phyloP scores from a whole-genome alignment of 352 stramenopile genomes.

The Globisporangium takayamanum region DNA sequence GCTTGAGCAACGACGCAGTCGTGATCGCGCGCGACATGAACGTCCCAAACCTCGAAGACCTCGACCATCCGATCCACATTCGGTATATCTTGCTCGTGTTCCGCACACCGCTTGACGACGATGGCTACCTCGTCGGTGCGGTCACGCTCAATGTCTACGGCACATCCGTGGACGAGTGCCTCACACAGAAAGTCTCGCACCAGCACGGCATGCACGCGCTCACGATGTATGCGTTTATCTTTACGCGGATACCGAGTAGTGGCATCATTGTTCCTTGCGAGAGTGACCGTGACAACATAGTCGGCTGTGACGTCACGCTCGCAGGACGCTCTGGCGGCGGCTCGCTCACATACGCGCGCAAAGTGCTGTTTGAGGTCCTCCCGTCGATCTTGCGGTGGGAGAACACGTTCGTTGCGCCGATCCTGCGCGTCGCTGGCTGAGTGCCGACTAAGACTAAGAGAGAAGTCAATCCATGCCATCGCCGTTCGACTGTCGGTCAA shows the following conservation, averaged over 20 bases:
- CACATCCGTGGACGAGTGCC: conserved; percentile 12
- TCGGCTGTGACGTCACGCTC: conserved; percentile 27
- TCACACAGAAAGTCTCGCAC: conserved; percentile 19
- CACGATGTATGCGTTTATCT: conserved; percentile 35
- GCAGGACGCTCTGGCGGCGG: conserved; percentile 23
- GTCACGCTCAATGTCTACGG: conserved; percentile 25
- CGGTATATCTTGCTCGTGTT: conserved; percentile 25
- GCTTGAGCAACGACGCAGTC: conserved; percentile 17
- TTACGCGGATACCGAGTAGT: conserved; percentile 12
- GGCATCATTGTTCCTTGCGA: neutral
- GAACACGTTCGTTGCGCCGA: conserved; percentile 26
- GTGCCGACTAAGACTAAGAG: too few species aligned
- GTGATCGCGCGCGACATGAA: conserved; percentile 23
- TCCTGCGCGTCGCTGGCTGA: conserved; percentile 20
- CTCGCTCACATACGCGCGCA: conserved; percentile 25
- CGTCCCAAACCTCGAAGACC: conserved; percentile 21
- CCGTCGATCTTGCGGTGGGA: conserved; percentile 38
- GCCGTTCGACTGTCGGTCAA: too few species aligned
- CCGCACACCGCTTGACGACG: conserved; percentile 9
- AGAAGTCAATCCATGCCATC: too few species aligned
- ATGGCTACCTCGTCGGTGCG: conserved; percentile 24
- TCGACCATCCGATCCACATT: conserved; percentile 25
- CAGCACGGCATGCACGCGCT: conserved; percentile 15
- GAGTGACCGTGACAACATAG: neutral
- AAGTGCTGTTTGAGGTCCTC: conserved; percentile 28